Evolutionary conservation across 2,329 filamentous ascomycete species (phyloP).

Genomic region (Pyrenophora tritici-repentis): DNA sequence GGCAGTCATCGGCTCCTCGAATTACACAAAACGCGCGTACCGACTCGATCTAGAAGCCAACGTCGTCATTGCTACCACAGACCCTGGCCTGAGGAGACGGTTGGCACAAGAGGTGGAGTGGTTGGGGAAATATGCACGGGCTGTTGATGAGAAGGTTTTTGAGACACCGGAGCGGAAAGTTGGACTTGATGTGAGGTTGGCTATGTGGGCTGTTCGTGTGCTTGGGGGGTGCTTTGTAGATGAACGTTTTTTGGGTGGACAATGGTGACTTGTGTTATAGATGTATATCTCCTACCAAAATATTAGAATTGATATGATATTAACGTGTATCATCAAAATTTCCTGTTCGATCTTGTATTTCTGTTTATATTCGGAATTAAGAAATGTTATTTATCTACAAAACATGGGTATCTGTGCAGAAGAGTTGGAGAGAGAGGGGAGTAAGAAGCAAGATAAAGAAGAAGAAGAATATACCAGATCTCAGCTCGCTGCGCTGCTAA

Average conservation of each 20-base stretch:
- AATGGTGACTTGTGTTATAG: neutral
- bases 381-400: neutral
- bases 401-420: slow-evolving; percentile 9
- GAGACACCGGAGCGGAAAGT: slow-evolving; percentile 81
- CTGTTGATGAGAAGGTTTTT: slow-evolving; percentile 77
- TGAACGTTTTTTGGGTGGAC: too few relatives aligned
- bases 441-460: neutral
- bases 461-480: neutral
- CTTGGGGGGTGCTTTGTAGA: slow-evolving; percentile 83
- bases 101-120: slow-evolving; percentile 81
- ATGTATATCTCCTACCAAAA: too few relatives aligned
- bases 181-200: slow-evolving; percentile 79
- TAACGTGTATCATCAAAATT: too few relatives aligned
- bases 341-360: neutral
- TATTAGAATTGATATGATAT: too few relatives aligned
- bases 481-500: neutral
- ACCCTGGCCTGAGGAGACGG: slow-evolving; percentile 71
- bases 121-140: slow-evolving; percentile 74
- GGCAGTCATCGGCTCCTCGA: slow-evolving; percentile 86
- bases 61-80: slow-evolving; percentile 79
- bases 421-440: neutral
- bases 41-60: slow-evolving; percentile 90
- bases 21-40: slow-evolving; percentile 95
- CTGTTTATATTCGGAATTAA: neutral
- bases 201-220: slow-evolving; percentile 90